Evolutionary conservation across 176 grass and related monocot species (phyloP).

Genomic region (Phyllostachys edulis): DNA sequence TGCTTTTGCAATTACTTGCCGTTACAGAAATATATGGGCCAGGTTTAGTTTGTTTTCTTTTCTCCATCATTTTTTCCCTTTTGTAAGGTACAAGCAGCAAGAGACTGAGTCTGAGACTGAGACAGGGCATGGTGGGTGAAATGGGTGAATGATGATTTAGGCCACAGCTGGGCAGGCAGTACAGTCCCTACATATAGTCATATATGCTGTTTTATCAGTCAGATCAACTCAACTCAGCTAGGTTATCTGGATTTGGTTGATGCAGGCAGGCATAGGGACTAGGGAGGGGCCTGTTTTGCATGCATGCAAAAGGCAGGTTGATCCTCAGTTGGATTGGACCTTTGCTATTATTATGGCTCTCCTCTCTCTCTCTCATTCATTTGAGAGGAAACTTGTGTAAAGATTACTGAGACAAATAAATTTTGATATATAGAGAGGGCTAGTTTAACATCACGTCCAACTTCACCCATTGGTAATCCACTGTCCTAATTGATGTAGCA

Average conservation of each 20-base stretch:
- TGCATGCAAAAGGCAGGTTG: slow-evolving; percentile 23
- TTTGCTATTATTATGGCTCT: neutral
- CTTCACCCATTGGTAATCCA: neutral
- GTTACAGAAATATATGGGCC: neutral
- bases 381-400: too few relatives aligned
- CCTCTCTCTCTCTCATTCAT: neutral
- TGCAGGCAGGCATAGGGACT: slow-evolving; percentile 12
- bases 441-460: neutral
- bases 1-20: neutral
- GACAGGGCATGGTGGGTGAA: slow-evolving; percentile 21
- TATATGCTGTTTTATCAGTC: slow-evolving; percentile 22
- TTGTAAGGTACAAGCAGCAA: neutral
- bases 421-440: neutral
- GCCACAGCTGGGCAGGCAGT: neutral
- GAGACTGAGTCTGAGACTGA: too few relatives aligned
- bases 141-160: slow-evolving; percentile 19
- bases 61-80: neutral
- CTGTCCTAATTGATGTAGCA: too few relatives aligned
- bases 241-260: slow-evolving; percentile 15
- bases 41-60: neutral
- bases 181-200: neutral
- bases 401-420: neutral
- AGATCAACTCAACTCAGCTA: neutral
- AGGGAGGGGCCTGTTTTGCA: slow-evolving; percentile 3
- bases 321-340: neutral